phyloP scores from a whole-genome alignment of 352 stramenopile genomes.

The Globisporangium emineosum region DNA sequence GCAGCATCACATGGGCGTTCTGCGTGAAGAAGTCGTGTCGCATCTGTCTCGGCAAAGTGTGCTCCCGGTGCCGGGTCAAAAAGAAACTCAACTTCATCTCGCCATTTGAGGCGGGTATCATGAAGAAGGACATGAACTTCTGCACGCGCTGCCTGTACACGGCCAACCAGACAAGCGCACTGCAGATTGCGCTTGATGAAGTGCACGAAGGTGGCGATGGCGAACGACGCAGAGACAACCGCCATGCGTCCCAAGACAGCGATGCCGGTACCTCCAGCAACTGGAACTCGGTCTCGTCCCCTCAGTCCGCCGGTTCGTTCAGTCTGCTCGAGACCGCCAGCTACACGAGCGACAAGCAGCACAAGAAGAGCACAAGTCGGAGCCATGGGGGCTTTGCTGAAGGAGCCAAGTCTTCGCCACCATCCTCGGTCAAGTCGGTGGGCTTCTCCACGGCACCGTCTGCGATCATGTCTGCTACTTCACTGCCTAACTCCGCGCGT shows the following conservation, averaged over 20 bases:
- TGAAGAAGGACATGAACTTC: slow-evolving; percentile 23
- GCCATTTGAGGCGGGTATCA: slow-evolving; percentile 26
- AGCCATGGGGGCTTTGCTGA: too few relatives aligned
- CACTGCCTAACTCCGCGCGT: too few relatives aligned
- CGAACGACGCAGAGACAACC: not conserved
- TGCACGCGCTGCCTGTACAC: slow-evolving; percentile 11
- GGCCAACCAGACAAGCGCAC: slow-evolving; percentile 24
- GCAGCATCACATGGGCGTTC: slow-evolving; percentile 10
- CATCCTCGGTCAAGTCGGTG: not conserved
- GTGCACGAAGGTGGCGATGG: slow-evolving; percentile 11
- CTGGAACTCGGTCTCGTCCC: slow-evolving; percentile 7
- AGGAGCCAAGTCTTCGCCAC: too few relatives aligned
- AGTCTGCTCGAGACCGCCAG: not conserved
- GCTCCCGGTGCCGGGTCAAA: not conserved
- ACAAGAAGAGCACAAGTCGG: not conserved
- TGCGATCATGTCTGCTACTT: too few relatives aligned
- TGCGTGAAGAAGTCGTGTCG: slow-evolving; percentile 5
- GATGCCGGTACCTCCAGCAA: not conserved
- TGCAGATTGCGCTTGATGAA: slow-evolving; percentile 30
- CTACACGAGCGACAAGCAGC: slow-evolving; percentile 5
- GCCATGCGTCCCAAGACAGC: not conserved
- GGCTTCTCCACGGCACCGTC: too few relatives aligned
- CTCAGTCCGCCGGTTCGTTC: slow-evolving; percentile 4
- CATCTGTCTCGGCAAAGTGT: slow-evolving; percentile 5
- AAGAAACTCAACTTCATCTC: slow-evolving; percentile 14